Evolutionary conservation across 306 rosid genomes (phyloP), one percentile per base, ranked within the genome.

Genomic region (Corylus americana): DNA sequence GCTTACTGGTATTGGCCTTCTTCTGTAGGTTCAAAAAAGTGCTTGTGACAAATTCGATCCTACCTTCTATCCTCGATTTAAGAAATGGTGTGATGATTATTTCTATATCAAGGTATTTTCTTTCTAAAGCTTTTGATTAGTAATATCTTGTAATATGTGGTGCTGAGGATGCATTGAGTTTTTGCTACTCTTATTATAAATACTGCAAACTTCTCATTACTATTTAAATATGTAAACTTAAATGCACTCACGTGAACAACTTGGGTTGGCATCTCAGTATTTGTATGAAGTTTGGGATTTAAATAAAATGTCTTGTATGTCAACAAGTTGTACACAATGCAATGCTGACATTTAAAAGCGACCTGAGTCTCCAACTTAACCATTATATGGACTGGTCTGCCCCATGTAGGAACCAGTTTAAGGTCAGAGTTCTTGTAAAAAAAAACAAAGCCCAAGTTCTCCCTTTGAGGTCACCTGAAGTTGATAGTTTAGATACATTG

Each of bases 31-130:
- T 82, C 98, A 95, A 85, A 95, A 92, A 78, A 76, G 73, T 69
- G 84, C 96, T 35, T 95, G 98, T 62, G 98, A 95, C 93, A 95
- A 95, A 87, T 95, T 95, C 84, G 97, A 95, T 76, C 98, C 98
- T 59, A 74, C 93, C 11, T 95, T 95, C 87, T 95, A 92, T 80
- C 97, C 98, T 35, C 94, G 89, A 72, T 95, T 95, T 89, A 95
- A 95, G 90, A 92, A 93, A 85, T 92, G 98, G 98, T 95, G 98
- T 57, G 98, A 95, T 75, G 98, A 95, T 74, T 95, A 95, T 88
- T 95, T 95, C 86, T 92, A 90, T 82, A 91, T 95, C 85, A 92
- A 95, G 93, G 98, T 95, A 89, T 70, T 49, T 71, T 83, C 79
- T 76, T 58, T 31, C 75, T 48, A 9, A 82, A 55, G 54, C 61